A percentile compares a stretch with the other conserved stretches of the same genome.
These are phyloP conservation scores for Apiospora kogelbergensis DNA, from an alignment of 2,329 filamentous ascomycete species.

Conservation along the genomic window DNA sequence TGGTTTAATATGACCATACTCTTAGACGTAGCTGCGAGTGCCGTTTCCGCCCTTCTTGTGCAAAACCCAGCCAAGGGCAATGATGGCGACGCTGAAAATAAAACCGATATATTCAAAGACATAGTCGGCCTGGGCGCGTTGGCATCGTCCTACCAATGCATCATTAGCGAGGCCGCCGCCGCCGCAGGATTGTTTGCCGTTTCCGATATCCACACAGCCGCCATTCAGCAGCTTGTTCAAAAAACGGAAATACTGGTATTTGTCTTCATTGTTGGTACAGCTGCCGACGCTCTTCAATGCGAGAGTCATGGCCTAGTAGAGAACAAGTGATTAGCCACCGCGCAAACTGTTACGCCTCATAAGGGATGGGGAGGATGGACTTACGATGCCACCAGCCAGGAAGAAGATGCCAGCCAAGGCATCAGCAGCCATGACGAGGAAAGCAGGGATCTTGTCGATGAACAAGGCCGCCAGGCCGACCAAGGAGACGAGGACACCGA, in stretches of 20 bases:
- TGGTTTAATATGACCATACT: not conserved
- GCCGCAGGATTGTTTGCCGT: constrained; percentile 11
- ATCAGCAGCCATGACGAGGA: constrained; percentile 27
- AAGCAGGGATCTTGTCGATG: constrained; percentile 28
- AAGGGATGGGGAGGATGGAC: constrained; percentile 6
- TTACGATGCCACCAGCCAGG: constrained; percentile 33
- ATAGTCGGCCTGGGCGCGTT: constrained; percentile 29
- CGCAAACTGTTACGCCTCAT: not conserved
- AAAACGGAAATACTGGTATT: constrained; percentile 7
- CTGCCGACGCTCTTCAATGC: constrained; percentile 29
- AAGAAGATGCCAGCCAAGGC: constrained; percentile 30
- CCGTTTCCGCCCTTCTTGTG: constrained; percentile 19
- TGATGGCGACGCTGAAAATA: constrained; percentile 22
- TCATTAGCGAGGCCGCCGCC: not conserved
- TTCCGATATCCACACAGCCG: constrained; percentile 22
- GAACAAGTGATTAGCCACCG: not conserved
- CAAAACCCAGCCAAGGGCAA: constrained; percentile 21
- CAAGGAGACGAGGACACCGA: constrained; percentile 30
- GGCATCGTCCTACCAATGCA: constrained; percentile 22
- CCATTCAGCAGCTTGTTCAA: constrained; percentile 31
- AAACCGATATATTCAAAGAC: constrained; percentile 30
- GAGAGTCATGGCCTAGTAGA: constrained; percentile 28
- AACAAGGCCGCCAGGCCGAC: constrained; percentile 28
- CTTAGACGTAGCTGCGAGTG: constrained; percentile 24
- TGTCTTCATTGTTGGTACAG: constrained; percentile 24